These are phyloP conservation scores for slime mould (Dictyostelium discoideum) DNA, from an alignment of 78 protist genomes.

Conservation along the genomic window dicty_2.7 NC_007090.3:1866501-1867000, in stretches of 20 bases:
- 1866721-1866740: too few species aligned
- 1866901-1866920: neutral
- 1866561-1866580: slow-evolving; percentile 78
- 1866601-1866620: slow-evolving; percentile 79
- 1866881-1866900: too few species aligned
- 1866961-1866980: slow-evolving; percentile 24
- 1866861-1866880: neutral
- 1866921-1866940: neutral
- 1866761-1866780: too few species aligned
- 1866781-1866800: neutral
- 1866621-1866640: slow-evolving; percentile 67
- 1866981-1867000: slow-evolving; percentile 47
- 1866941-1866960: slow-evolving; percentile 15
- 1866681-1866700: neutral
- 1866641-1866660: neutral
- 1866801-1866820: neutral
- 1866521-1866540: slow-evolving; percentile 63
- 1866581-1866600: slow-evolving; percentile 73
- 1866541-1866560: slow-evolving; percentile 49
- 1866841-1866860: neutral
- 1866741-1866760: too few species aligned
- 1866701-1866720: neutral
- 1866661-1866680: neutral
- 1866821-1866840: too few species aligned
- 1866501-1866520: slow-evolving; percentile 68